A percentile compares a stretch with the other conserved stretches of the same genome.
phyloP scores from a whole-genome alignment of 257 asterid species.

The Gynochthodes officinalis region DNA sequence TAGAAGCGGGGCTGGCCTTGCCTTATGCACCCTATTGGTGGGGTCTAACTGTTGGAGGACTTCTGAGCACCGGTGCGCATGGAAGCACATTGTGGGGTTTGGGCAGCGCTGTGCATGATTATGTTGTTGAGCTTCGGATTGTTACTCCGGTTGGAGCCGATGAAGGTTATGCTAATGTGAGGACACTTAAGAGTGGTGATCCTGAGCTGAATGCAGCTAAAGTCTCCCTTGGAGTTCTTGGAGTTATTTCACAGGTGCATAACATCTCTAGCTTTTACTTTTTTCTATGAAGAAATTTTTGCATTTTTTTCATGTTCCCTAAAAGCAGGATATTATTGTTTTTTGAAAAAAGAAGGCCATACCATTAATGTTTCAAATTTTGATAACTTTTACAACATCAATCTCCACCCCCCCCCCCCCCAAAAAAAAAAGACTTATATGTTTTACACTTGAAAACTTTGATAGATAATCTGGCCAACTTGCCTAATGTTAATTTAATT shows the following conservation, averaged over 20 bases:
- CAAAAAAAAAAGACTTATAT: too few relatives aligned
- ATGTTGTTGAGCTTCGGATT: constrained; percentile 24
- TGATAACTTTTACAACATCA: too few relatives aligned
- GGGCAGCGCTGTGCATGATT: constrained; percentile 32
- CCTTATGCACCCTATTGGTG: constrained; percentile 33
- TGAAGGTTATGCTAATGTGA: constrained; percentile 21
- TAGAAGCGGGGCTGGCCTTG: constrained; percentile 22
- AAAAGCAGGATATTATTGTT: too few relatives aligned
- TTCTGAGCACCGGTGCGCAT: constrained; percentile 31
- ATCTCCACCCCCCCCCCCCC: too few relatives aligned
- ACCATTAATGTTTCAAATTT: too few relatives aligned
- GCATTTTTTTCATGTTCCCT: too few relatives aligned
- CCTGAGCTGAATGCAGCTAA: constrained; percentile 30
- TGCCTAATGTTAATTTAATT: too few relatives aligned
- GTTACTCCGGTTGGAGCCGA: constrained; percentile 15
- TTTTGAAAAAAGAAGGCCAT: too few relatives aligned
- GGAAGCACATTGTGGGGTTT: constrained; percentile 33
- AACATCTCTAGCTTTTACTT: too few relatives aligned
- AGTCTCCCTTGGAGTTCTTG: constrained; percentile 39
- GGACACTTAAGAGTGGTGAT: constrained; percentile 16
- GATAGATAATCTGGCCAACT: too few relatives aligned
- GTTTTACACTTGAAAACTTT: too few relatives aligned
- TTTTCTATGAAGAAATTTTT: not conserved
- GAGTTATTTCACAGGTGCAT: constrained; percentile 31
- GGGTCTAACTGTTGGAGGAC: constrained; percentile 31